Percentiles rank a stretch among this genome's conserved stretches.
phyloP scores from a whole-genome alignment of 2,329 filamentous ascomycete species.

The Clonostachys chloroleuca region DNA sequence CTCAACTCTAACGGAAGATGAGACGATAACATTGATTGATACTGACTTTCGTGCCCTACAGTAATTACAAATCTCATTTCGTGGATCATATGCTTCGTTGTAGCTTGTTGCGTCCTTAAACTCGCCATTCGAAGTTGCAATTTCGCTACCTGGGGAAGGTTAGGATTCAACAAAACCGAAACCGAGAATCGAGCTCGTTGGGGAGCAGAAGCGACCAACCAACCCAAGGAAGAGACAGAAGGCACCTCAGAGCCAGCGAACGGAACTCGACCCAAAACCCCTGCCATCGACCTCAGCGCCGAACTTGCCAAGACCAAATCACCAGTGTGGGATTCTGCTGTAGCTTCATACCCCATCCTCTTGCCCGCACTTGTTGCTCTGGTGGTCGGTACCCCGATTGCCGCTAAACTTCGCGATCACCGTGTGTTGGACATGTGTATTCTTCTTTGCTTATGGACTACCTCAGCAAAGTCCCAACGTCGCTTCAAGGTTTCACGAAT shows the following conservation, averaged over 20 bases:
- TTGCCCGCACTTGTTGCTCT: slow-evolving; percentile 23
- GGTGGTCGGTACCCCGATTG: slow-evolving; percentile 34
- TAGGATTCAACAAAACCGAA: neutral
- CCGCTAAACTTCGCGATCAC: slow-evolving; percentile 21
- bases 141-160: too few relatives aligned
- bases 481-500: slow-evolving; percentile 17
- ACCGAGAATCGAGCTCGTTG: neutral
- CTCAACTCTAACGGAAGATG: too few relatives aligned
- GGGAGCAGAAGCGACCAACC: neutral
- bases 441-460: slow-evolving; percentile 45
- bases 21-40: neutral
- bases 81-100: slow-evolving; percentile 17
- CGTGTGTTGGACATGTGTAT: slow-evolving; percentile 38
- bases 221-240: neutral
- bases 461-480: slow-evolving; percentile 29
- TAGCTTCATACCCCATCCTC: slow-evolving; percentile 17
- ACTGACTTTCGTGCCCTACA: slow-evolving; percentile 6
- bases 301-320: neutral
- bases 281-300: neutral
- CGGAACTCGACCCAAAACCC: neutral
- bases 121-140: neutral
- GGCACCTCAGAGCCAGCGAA: neutral
- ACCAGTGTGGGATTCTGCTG: slow-evolving; percentile 1
- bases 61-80: slow-evolving; percentile 26
- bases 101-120: neutral